Evolutionary conservation across 2,329 filamentous ascomycete genomes (phyloP).

Genomic region (Phaeomoniella chlamydospora): DNA sequence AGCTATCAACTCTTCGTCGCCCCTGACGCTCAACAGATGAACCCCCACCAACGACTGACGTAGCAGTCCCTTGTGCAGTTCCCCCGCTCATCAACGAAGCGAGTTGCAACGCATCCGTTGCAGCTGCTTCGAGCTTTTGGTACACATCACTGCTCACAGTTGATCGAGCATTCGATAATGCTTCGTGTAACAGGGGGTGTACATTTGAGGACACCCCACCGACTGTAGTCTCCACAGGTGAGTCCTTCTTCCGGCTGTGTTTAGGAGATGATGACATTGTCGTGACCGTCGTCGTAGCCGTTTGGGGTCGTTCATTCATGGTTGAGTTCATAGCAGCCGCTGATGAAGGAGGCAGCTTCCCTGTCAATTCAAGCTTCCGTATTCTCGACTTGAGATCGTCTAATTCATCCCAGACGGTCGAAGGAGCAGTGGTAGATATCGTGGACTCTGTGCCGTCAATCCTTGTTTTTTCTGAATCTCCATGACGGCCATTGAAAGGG

Average conservation of each 20-base stretch:
- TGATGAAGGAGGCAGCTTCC: constrained; percentile 71
- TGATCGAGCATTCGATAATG: constrained; percentile 62
- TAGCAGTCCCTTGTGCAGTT: constrained; percentile 41
- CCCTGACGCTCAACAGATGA: constrained; percentile 61
- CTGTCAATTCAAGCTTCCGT: constrained; percentile 74
- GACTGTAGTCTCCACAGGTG: constrained; percentile 29
- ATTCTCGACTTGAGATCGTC: constrained; percentile 93
- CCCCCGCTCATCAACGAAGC: constrained; percentile 62
- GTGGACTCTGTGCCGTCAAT: constrained; percentile 70
- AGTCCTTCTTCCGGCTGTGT: constrained; percentile 38
- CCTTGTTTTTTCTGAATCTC: constrained; percentile 16
- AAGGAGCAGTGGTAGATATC: constrained; percentile 73
- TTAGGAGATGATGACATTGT: constrained; percentile 85
- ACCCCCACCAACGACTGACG: constrained; percentile 21
- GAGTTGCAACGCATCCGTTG: constrained; percentile 65
- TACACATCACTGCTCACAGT: constrained; percentile 60
- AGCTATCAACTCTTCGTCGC: constrained; percentile 76
- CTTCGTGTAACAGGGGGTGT: constrained; percentile 67
- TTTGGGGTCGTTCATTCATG: constrained; percentile 70
- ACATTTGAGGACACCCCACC: constrained; percentile 27
- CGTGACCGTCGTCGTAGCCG: constrained; percentile 80
- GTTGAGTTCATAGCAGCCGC: constrained; percentile 62
- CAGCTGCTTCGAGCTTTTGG: constrained; percentile 63
- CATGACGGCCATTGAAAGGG: background rate
- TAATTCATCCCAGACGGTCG: constrained; percentile 93